Base-by-base conservation (phyloP, 345 rosid species). In the Eucalyptus pauciflora region DNA sequence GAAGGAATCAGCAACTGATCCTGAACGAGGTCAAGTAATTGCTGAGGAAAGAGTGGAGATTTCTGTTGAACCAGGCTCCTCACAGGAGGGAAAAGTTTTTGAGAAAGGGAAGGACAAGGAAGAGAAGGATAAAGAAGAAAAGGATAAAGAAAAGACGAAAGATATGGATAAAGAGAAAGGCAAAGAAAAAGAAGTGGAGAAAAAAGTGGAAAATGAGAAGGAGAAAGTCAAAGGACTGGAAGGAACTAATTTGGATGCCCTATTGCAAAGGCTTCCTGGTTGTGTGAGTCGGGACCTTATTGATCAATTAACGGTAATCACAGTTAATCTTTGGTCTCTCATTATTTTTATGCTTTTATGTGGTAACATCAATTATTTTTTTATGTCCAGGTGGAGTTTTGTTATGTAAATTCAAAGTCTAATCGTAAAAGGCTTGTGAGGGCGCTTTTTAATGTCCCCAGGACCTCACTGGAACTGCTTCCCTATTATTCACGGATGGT, bases 401-500 rank as follows among this genome's bases (percentile, higher is more conserved):
- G 99, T 87, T 98, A 98, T 94, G 90, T 97, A 81, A 98, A 98
- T 92, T 95, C 99, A 81, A 98, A 98, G 95, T 93, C 99, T 91
- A 97, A 94, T 89, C 92, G 99, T 88, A 98, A 98, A 93, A 97
- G 95, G 94, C 98, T 98, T 88, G 99, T 95, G 86, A 97, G 96
- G 94, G 97, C 99, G 87, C 91, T 96, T 93, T 97, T 98, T 92
- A 96, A 93, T 93, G 99, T 98, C 91, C 99, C 99, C 50, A 94
- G 99, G 89, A 97, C 99, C 60, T 98, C 99, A 90, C 92, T 98
- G 91, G 99, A 98, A 94, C 94, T 98, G 94, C 94, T 98, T 87
- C 95, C 99, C 64, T 96, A 97, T 92, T 98, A 98, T 92, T 96
- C 99, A 13, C 97, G 99, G 89, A 95, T 98, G 99, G 97, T 96